Base-by-base conservation (phyloP, 2,329 filamentous ascomycete species). In the Stagonosporopsis chrysanthemi region DNA sequence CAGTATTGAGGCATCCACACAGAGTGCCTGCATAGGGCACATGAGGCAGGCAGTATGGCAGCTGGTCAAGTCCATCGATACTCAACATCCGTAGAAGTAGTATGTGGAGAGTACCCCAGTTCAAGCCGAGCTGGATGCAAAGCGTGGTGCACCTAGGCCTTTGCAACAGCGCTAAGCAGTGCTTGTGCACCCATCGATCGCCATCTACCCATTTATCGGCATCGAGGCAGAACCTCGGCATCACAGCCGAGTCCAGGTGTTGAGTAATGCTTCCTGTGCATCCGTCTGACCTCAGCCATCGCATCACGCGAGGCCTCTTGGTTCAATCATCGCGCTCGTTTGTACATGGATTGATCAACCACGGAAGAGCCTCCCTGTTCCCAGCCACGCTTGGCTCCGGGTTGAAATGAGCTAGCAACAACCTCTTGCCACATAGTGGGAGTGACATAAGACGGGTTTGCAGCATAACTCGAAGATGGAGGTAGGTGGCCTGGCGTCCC, bases 361-460 rank as follows among this genome's bases (percentile, higher is more conserved):
- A 76, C 73, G 15, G 66, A 55, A 24, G 69, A 24, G 44, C 66
- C 67, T 14, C 76, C 74, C 31, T 78, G 77, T 53, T 81, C 78
- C 70, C 80, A 80, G 59, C 79, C 73, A 53, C 80, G 73, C 69
- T 82, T 82, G 29, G 78, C 65, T 1, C 77, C 76, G 40, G 76
- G 75, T 11, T 72, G 68, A 55, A 78, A 74, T 4, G 75, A 76
- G 42, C 72, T 77, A 19, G 76, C 75, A 47, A 82, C 81, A 2
- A 79, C 80, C 52, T 82, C 79, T 65, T 82, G 80, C 80, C 80
- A 82, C 80, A 81, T 81, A 35, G 77, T 76, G 4, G 80, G 80
- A n/a, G 80, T 81, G 28, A 82, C 80, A 48, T 76, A 79, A 5
- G 71, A 64, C 24, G 70, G 64, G 33, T 65, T 69, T 6, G 71